phyloP scores from a whole-genome alignment of 2,329 filamentous ascomycete genomes.

The Pleomassaria siparia region DNA sequence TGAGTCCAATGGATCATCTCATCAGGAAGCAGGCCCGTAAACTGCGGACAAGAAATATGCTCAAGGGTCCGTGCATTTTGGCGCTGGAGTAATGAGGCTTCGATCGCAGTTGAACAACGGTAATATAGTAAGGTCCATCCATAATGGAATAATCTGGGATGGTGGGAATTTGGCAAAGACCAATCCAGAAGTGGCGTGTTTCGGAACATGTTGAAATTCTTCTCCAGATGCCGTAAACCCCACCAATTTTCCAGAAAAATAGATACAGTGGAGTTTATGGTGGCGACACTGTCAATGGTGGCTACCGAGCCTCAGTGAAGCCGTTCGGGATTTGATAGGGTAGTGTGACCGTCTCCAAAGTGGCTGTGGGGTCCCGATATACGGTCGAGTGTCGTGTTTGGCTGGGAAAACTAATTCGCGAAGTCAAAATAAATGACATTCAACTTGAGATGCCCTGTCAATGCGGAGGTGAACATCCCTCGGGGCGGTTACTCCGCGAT shows the following conservation, averaged over 20 bases:
- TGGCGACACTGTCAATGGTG: slow-evolving; percentile 5
- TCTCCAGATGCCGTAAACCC: slow-evolving; percentile 6
- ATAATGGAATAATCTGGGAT: slow-evolving; percentile 23
- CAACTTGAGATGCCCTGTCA: slow-evolving; percentile 29
- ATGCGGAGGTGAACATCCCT: slow-evolving; percentile 18
- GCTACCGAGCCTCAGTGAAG: slow-evolving; percentile 11
- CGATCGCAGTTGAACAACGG: slow-evolving; percentile 30
- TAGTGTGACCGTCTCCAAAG: slow-evolving; percentile 11
- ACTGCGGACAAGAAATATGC: slow-evolving; percentile 28
- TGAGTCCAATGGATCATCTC: slow-evolving; percentile 13
- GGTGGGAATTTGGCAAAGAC: slow-evolving; percentile 13
- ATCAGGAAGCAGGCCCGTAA: slow-evolving; percentile 43
- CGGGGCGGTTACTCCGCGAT: slow-evolving; percentile 31
- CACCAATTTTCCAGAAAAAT: not conserved
- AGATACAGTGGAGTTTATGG: slow-evolving; percentile 3
- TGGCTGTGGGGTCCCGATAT: slow-evolving; percentile 11
- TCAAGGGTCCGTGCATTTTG: slow-evolving; percentile 30
- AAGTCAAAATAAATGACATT: slow-evolving; percentile 30
- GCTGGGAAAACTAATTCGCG: slow-evolving; percentile 17
- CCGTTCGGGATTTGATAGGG: slow-evolving; percentile 2
- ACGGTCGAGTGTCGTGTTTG: slow-evolving; percentile 17
- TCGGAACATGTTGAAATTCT: slow-evolving; percentile 12
- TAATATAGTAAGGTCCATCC: slow-evolving; percentile 26
- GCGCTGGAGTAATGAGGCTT: slow-evolving; percentile 33
- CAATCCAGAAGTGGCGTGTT: slow-evolving; percentile 19